Percentiles rank a stretch among this genome's conserved stretches.
These are phyloP conservation scores for Aplosporella prunicola DNA, from an alignment of 2,329 filamentous ascomycete genomes.

Conservation along the genomic window DNA sequence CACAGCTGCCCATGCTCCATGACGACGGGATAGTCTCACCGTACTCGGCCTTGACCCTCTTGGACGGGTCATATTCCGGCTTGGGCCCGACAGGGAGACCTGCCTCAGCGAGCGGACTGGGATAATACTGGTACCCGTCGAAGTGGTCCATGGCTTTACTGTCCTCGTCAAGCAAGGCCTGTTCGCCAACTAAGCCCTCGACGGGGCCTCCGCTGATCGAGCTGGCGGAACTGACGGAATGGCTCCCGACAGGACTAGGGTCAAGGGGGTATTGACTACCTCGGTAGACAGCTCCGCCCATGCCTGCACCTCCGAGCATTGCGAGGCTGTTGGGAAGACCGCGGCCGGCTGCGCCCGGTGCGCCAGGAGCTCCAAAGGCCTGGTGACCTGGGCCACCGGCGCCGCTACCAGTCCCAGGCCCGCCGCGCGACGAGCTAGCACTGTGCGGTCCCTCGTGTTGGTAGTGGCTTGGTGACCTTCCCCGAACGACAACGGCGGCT, in stretches of 20 bases:
- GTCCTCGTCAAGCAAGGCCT: conserved; percentile 30
- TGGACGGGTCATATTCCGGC: conserved; percentile 27
- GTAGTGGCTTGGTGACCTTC: conserved; percentile 35
- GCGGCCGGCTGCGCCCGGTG: conserved; percentile 36
- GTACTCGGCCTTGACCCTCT: conserved; percentile 35
- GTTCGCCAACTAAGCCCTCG: conserved; percentile 34
- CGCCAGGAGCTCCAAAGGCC: conserved; percentile 16
- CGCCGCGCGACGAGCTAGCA: conserved; percentile 24
- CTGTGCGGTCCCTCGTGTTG: conserved; percentile 37
- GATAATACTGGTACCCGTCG: conserved; percentile 40
- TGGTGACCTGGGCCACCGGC: conserved; percentile 34
- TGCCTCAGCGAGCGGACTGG: conserved; percentile 34
- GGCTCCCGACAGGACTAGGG: conserved; percentile 30
- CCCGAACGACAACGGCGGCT: conserved; percentile 31
- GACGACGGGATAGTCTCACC: conserved; percentile 17
- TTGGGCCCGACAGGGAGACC: conserved; percentile 23
- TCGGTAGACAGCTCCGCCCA: conserved; percentile 26
- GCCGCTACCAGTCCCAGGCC: conserved; percentile 58
- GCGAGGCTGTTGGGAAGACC: conserved; percentile 28
- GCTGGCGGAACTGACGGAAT: conserved; percentile 37
- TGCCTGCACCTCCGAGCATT: conserved; percentile 20
- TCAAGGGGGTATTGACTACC: conserved; percentile 28
- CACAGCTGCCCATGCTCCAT: conserved; percentile 32
- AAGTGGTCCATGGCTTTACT: conserved; percentile 31
- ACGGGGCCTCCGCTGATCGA: conserved; percentile 31